phyloP scores from a whole-genome alignment of 495 filamentous ascomycete species.

The Xeromyces bisporus region DNA sequence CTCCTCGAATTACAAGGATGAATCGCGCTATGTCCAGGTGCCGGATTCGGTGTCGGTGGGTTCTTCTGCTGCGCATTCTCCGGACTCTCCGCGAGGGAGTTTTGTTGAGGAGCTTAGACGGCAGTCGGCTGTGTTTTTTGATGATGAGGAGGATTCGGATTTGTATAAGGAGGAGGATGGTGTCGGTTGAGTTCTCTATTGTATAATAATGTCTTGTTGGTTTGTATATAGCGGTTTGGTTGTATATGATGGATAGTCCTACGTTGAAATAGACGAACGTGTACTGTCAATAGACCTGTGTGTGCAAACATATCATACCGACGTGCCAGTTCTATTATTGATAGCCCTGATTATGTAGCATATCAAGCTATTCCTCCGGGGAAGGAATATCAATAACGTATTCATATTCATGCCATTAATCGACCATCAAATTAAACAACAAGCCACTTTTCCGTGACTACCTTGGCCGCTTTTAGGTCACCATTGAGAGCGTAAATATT shows the following conservation, averaged over 20 bases:
- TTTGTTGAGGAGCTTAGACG: conserved; percentile 41
- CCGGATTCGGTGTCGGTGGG: conserved; percentile 12
- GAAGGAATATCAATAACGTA: too few species aligned
- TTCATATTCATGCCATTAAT: too few species aligned
- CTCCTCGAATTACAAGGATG: conserved; percentile 9
- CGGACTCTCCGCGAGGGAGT: conserved; percentile 19
- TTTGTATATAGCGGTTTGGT: too few species aligned
- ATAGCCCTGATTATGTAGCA: too few species aligned
- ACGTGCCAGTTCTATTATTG: too few species aligned
- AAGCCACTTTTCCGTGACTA: conserved; percentile 41
- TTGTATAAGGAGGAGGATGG: conserved; percentile 18
- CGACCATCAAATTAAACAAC: conserved; percentile 26
- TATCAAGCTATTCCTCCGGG: too few species aligned
- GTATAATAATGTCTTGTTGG: too few species aligned
- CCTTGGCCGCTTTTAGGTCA: conserved; percentile 35
- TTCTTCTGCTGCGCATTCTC: conserved; percentile 13
- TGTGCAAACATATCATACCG: too few species aligned
- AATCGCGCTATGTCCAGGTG: conserved; percentile 9
- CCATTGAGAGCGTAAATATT: conserved; percentile 47
- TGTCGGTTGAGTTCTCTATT: too few species aligned
- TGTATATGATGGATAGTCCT: too few species aligned
- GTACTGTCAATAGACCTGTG: too few species aligned
- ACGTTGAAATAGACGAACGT: too few species aligned
- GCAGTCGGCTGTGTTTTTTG: conserved; percentile 46
- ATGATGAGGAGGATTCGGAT: conserved; percentile 25